Evolutionary conservation across 345 rosid species (phyloP), one percentile per base, ranked within the genome.

Genomic region (Cardamine occulta): DNA sequence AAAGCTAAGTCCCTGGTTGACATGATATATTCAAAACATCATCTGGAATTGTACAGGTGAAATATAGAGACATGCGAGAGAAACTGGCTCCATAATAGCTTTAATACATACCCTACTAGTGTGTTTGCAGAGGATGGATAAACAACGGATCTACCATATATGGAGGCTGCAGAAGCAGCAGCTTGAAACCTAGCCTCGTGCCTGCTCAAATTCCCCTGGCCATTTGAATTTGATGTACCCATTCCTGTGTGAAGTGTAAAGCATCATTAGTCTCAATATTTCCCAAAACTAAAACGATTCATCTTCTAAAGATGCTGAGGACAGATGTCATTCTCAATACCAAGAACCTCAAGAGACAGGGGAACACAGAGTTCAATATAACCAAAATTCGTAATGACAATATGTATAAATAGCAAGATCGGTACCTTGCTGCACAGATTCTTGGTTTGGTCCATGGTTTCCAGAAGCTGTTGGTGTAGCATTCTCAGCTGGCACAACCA

Each of bases 151-250:
- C 82, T 94, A 70, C 86, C 96, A 74, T 91, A 91, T 75, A 88
- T 56, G 31, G 98, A 75, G 12, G 97, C 96, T 8, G 98, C 97
- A 11, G 90, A 81, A 0, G 88, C 88, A 44, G 96, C 96, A 74
- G 96, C 98, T 86, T 75, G 96, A 35, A 90, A 78, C 81, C 97
- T 88, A 68, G 85, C 89, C 79, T 90, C 87, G 79, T 88, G 96
- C 72, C 68, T 72, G 72, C 85, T 85, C 76, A 86, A 70, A 79
- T 79, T 78, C 70, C 74, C 83, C 56, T 86, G 88, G 19, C 85
- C 73, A 58, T 79, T 74, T 8, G 92, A 68, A 79, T 74, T 83
- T 60, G 79, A 56, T 47, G 80, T 44, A 65, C 86, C 79, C 23
- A 79, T 75, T 66, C 87, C 91, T 85, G 91, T 63, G 72, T 49